Evolutionary conservation across 441 rosid genomes (phyloP).

Genomic region (Erysimum cheiri): DNA sequence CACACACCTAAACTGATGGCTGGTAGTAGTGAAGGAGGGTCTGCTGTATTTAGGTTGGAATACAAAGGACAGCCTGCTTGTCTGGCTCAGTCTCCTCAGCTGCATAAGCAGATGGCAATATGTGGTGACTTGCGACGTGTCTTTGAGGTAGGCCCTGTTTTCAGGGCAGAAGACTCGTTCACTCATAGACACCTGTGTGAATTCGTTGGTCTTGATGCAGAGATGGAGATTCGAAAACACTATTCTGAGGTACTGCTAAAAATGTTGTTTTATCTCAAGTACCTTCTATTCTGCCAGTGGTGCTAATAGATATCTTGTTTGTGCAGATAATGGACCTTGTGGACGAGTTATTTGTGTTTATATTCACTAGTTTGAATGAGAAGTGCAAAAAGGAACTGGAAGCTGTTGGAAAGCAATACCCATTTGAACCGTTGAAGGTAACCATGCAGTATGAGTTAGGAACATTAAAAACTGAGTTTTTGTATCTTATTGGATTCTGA

Average conservation of each 20-base stretch:
- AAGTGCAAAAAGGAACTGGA: constrained; percentile 75
- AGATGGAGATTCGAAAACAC: constrained; percentile 83
- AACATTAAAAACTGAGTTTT: background rate
- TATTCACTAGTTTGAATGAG: constrained; percentile 74
- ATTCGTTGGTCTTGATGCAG: constrained; percentile 85
- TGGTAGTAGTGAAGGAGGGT: constrained; percentile 94
- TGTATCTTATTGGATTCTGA: constrained; percentile 39
- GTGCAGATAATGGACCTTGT: constrained; percentile 87
- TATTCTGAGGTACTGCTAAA: constrained; percentile 70
- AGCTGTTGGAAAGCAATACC: constrained; percentile 76
- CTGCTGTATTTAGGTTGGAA: constrained; percentile 88
- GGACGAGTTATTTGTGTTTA: constrained; percentile 68
- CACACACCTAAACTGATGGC: constrained; percentile 85
- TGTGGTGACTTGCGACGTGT: constrained; percentile 73
- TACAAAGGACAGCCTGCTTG: constrained; percentile 88
- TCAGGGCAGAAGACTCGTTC: constrained; percentile 82
- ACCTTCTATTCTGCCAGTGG: background rate
- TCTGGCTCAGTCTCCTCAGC: constrained; percentile 90
- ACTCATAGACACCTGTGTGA: constrained; percentile 92
- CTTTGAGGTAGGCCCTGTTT: constrained; percentile 79
- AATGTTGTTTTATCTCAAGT: background rate
- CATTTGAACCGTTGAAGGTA: constrained; percentile 89
- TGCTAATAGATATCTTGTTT: constrained; percentile 33
- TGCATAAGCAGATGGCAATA: constrained; percentile 77
- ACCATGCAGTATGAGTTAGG: constrained; percentile 18